Percentiles rank a stretch among this genome's conserved stretches.
phyloP scores from a whole-genome alignment of 164 flowering plant genomes.

The Macadamia tetraphylla region DNA sequence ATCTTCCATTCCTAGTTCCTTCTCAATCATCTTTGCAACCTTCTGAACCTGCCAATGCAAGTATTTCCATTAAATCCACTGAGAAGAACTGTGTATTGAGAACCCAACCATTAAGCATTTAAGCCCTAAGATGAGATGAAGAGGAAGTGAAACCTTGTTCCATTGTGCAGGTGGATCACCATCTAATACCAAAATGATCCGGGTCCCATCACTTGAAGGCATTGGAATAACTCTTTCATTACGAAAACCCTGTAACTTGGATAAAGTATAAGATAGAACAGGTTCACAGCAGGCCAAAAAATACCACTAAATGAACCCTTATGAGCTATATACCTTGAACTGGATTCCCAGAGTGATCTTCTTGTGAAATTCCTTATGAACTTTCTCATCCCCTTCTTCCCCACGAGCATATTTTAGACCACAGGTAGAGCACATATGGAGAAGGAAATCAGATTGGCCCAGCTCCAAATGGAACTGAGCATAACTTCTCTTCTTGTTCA shows the following conservation, averaged over 20 bases:
- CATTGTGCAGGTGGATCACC: constrained; percentile 56
- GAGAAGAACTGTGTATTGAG: too few relatives aligned
- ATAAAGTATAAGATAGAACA: not conserved
- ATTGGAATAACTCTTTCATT: constrained; percentile 50
- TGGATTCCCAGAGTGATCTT: constrained; percentile 59
- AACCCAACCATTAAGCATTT: too few relatives aligned
- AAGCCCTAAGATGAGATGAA: too few relatives aligned
- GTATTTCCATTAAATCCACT: not conserved
- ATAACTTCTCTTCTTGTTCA: constrained; percentile 79
- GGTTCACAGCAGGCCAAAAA: not conserved
- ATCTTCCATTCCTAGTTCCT: constrained; percentile 49
- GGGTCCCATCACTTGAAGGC: constrained; percentile 16
- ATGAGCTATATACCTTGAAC: constrained; percentile 48
- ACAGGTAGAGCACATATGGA: constrained; percentile 57
- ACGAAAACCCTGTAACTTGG: constrained; percentile 58
- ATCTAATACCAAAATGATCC: constrained; percentile 27
- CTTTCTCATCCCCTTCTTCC: constrained; percentile 65
- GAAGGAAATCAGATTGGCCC: constrained; percentile 86
- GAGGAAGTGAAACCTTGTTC: constrained; percentile 48
- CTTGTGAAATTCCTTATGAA: constrained; percentile 64
- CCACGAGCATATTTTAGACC: constrained; percentile 67
- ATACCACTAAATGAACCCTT: not conserved
- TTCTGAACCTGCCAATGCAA: constrained; percentile 54
- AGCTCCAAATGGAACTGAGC: constrained; percentile 77
- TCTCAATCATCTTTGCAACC: constrained; percentile 67